Evolutionary conservation across 352 stramenopile species (phyloP), one percentile per base, ranked within the genome.

Genomic region (Phytophthora podocarpi): DNA sequence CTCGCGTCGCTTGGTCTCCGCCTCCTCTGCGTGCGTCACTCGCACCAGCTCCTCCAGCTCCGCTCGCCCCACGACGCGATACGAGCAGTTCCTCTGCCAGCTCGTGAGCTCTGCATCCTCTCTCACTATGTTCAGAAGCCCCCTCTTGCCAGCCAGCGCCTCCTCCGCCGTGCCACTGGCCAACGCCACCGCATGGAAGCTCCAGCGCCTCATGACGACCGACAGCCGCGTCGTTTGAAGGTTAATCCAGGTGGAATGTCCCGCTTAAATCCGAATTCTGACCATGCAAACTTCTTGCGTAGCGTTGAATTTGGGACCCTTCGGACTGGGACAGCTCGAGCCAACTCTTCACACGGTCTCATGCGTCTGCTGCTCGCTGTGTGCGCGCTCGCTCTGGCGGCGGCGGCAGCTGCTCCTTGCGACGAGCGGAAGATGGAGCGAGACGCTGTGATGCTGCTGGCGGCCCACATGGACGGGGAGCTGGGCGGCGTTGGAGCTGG

Each of bases 401-500:
- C 23, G 18, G 53, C 45, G 13, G 45, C 51, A 20, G 48, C 53
- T 12, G 49, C 46, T 36, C 26, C 39, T 0, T 91, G 82, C 23
- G 74, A 87, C 35, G 84, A 93, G 48, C 55, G 50, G 9, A 64
- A 62, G 41, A 54, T 95, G 9, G 60, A 81, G 39, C 65, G 57
- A 13, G 61, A 87, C 18, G 86, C 86, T 7, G 50, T 60, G 30
- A 39, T 41, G 13, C 35, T 89, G 0, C 71, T 95, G 13, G 49
- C 23, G 12, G 46, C 56, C 10, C 74, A 89, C 40, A 80, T 82
- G 37, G 86, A 95, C 53, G 65, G 84, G 51, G 79, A 91, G 46
- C 42, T 95, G 13, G 82, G 85, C 47, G 86, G 82, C n/a, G 77
- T 90, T 11, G 65, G 74, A 11, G 81, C 84, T 3, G 86, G 79